These are phyloP conservation scores for Psilocybe mexicana DNA, from an alignment of 1,284 basidiomycete species.

Conservation along the genomic window DNA sequence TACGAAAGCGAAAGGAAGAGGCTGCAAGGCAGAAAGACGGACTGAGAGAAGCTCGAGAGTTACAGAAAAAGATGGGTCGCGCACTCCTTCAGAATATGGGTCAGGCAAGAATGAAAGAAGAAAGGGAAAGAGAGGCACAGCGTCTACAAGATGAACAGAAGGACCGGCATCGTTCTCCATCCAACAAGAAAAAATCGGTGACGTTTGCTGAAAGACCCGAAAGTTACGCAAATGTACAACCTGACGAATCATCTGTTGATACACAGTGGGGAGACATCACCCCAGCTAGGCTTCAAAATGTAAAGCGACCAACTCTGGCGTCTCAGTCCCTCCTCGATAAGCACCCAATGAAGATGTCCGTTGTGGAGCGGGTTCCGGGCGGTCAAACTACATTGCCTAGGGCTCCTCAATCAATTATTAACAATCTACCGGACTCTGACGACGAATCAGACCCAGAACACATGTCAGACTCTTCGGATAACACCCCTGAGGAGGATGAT, in stretches of 20 bases:
- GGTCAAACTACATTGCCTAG: constrained; percentile 21
- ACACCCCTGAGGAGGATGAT: constrained; percentile 39
- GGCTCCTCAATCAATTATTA: constrained; percentile 28
- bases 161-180: constrained; percentile 20
- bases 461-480: constrained; percentile 24
- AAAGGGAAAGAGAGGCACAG: constrained; percentile 30
- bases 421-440: constrained; percentile 45
- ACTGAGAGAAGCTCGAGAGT: constrained; percentile 53
- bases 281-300: constrained; percentile 46
- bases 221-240: constrained; percentile 9
- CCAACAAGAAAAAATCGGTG: constrained; percentile 57
- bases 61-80: constrained; percentile 78
- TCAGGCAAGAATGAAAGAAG: constrained; percentile 41
- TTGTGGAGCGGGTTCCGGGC: constrained; percentile 61
- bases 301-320: constrained; percentile 39
- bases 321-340: constrained; percentile 38
- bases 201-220: constrained; percentile 54
- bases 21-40: constrained; percentile 52
- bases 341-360: constrained; percentile 63
- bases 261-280: constrained; percentile 58
- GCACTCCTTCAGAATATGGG: constrained; percentile 55
- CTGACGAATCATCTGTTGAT: constrained; percentile 6
- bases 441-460: constrained; percentile 44
- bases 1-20: constrained; percentile 52
- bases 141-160: constrained; percentile 29